These are phyloP conservation scores for Sporothrix pallida DNA, from an alignment of 2,329 filamentous ascomycete species.

Conservation along the genomic window DNA sequence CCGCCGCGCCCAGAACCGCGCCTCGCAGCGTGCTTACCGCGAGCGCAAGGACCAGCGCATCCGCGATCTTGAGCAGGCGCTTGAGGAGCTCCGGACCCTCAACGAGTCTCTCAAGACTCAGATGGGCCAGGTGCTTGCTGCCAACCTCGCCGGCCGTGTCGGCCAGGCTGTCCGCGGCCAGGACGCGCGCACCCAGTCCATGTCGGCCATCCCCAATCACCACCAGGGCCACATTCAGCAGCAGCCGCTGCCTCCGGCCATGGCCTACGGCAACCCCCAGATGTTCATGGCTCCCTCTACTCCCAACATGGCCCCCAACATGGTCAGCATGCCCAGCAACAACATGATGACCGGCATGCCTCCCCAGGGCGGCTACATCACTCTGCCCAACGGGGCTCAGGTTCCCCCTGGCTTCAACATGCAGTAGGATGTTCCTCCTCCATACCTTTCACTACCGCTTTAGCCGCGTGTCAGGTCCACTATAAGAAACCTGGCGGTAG, in stretches of 20 bases:
- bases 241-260: background rate
- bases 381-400: background rate
- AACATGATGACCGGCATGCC: background rate
- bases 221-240: background rate
- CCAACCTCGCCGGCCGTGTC: too few species aligned
- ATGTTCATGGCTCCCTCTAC: background rate
- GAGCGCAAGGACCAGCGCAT: slow-evolving; percentile 70
- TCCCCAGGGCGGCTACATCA: background rate
- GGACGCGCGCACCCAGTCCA: background rate
- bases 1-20: slow-evolving; percentile 64
- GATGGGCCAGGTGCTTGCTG: slow-evolving; percentile 53
- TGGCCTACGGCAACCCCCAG: background rate
- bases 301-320: background rate
- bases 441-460: too few species aligned
- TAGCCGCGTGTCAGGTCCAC: too few species aligned
- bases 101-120: slow-evolving; percentile 62
- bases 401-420: background rate
- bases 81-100: slow-evolving; percentile 59
- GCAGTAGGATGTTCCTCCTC: background rate
- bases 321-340: background rate
- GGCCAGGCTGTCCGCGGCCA: too few species aligned
- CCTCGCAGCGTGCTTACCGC: slow-evolving; percentile 65
- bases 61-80: slow-evolving; percentile 64
- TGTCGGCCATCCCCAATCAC: slow-evolving; percentile 6
- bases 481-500: too few species aligned